phyloP scores from a whole-genome alignment of 805 yeast species.

The Candida bentonensis region DNA sequence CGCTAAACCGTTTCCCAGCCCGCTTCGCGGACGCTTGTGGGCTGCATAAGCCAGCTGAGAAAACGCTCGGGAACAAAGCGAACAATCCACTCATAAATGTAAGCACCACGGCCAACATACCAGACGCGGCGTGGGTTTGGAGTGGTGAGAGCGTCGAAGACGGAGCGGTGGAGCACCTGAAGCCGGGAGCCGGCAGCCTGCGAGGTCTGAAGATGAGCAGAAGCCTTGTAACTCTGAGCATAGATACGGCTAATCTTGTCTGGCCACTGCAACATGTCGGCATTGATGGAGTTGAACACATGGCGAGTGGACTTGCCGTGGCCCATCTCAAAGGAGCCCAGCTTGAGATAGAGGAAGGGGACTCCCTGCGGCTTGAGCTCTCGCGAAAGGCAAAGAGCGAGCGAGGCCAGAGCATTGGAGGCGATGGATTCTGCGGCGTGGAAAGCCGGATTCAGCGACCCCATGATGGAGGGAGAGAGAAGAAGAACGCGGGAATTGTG shows the following conservation, averaged over 20 bases:
- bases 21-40: slow-evolving; percentile 6
- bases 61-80: slow-evolving; percentile 18
- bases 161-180: slow-evolving; percentile 16
- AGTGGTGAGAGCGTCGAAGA: slow-evolving; percentile 18
- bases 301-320: slow-evolving; percentile 19
- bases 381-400: slow-evolving; percentile 27
- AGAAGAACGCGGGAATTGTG: slow-evolving; percentile 37
- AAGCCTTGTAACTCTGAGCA: slow-evolving; percentile 20
- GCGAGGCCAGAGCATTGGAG: slow-evolving; percentile 28
- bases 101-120: slow-evolving; percentile 21
- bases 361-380: slow-evolving; percentile 30
- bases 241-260: slow-evolving; percentile 23
- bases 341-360: slow-evolving; percentile 29
- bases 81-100: slow-evolving; percentile 17
- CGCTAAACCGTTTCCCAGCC: slow-evolving; percentile 12
- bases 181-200: slow-evolving; percentile 20
- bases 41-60: slow-evolving; percentile 25
- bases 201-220: slow-evolving; percentile 17
- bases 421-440: slow-evolving; percentile 49
- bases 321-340: slow-evolving; percentile 33
- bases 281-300: slow-evolving; percentile 21
- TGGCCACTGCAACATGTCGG: slow-evolving; percentile 29
- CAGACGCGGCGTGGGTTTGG: slow-evolving; percentile 17
- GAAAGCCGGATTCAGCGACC: slow-evolving; percentile 42
- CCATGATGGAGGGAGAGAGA: slow-evolving; percentile 41